phyloP scores from a whole-genome alignment of 2,329 filamentous ascomycete species.

The Talaromyces islandicus region DNA sequence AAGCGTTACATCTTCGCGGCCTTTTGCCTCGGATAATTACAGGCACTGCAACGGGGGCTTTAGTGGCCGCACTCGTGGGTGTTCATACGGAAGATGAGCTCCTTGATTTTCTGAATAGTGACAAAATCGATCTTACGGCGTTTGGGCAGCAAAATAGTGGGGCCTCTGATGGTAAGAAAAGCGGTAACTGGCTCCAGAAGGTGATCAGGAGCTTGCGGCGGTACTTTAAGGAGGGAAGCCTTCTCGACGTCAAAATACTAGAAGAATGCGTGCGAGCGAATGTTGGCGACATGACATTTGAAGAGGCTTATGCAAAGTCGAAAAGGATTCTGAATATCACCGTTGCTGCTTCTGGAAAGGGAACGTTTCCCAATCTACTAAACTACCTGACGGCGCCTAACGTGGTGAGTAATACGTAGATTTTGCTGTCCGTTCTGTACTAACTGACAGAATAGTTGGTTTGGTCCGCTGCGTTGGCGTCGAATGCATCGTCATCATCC shows the following conservation, averaged over 20 bases:
- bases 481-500: conserved; percentile 42
- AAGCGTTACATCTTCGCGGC: conserved; percentile 73
- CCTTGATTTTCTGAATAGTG: conserved; percentile 67
- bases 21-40: conserved; percentile 85
- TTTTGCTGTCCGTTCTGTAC: not conserved
- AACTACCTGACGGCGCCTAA: conserved; percentile 93
- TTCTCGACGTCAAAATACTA: conserved; percentile 74
- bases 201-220: conserved; percentile 60
- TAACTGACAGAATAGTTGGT: conserved; percentile 50
- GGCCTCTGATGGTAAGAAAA: not conserved
- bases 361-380: conserved; percentile 73
- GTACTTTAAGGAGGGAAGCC: conserved; percentile 71
- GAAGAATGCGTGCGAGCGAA: conserved; percentile 80
- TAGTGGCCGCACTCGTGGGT: conserved; percentile 82
- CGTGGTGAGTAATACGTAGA: conserved; percentile 56
- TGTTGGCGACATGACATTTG: conserved; percentile 84
- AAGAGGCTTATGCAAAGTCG: conserved; percentile 81
- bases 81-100: conserved; percentile 84
- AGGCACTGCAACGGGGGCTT: conserved; percentile 80
- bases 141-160: conserved; percentile 49
- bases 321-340: conserved; percentile 90
- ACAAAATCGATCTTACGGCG: conserved; percentile 74
- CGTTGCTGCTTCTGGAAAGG: conserved; percentile 67
- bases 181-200: conserved; percentile 46
- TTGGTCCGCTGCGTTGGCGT: conserved; percentile 38